A percentile compares a stretch with the other conserved stretches of the same genome.
These are phyloP conservation scores for Venturiaceae sp. DNA, from an alignment of 2,329 filamentous ascomycete genomes.

Conservation along the genomic window DNA sequence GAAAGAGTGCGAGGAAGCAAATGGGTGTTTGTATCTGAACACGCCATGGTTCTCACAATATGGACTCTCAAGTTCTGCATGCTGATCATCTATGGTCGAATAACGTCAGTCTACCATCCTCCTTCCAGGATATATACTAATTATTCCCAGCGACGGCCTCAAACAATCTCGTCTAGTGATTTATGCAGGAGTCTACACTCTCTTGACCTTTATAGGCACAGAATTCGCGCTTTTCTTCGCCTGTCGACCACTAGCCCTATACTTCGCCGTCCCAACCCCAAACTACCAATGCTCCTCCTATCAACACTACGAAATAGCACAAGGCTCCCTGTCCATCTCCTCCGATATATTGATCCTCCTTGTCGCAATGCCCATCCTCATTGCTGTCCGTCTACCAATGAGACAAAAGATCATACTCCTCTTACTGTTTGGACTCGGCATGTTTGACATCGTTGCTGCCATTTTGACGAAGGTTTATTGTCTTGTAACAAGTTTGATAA, in stretches of 20 bases:
- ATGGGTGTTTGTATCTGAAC: neutral
- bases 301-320: neutral
- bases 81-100: neutral
- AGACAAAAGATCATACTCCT: neutral
- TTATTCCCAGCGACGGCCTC: neutral
- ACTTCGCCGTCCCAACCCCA: neutral
- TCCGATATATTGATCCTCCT: neutral
- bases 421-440: neutral
- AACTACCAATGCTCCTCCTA: slow-evolving; percentile 1
- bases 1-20: neutral
- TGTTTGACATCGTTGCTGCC: neutral
- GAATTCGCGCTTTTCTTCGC: neutral
- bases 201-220: neutral
- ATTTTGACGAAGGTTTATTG: neutral
- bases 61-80: neutral
- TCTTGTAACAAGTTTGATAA: neutral
- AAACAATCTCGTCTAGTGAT: neutral
- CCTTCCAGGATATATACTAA: neutral
- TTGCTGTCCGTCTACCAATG: neutral
- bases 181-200: neutral
- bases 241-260: neutral
- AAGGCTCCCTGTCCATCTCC: neutral
- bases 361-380: neutral
- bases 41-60: neutral
- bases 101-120: neutral